Base-by-base conservation (phyloP, 1,139 yeast species). In the Yamadazyma jaroonii region DNA sequence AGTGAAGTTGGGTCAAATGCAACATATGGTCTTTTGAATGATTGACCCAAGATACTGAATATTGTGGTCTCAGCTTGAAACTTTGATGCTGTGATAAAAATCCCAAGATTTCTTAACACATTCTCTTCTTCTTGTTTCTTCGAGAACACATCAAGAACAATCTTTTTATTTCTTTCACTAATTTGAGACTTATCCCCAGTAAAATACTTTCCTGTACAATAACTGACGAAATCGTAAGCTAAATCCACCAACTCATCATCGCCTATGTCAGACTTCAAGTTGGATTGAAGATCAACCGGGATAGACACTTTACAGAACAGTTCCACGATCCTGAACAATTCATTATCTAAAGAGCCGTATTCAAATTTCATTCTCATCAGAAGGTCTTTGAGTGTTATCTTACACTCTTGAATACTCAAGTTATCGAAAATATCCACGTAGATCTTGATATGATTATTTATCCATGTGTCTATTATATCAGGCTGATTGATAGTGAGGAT, bases 391-490 rank as follows among this genome's bases (percentile, higher is more conserved):
- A 43, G n/a, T 5, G 47, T 37, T 3, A 45, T 38, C 7, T 29
- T 23, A 8, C 42, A 42, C 24, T 56, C 59, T 9, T 39, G 42
- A 24, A 37, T 34, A 12, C 40, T 43, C 32, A 56, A 36, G 20
- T 44, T 44, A 23, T 51, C 49, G 14, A 56, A 40, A 5, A 54
- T 38, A 11, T 42, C 41, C 2, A 38, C 28, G 27, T 56, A 37
- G 9, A 31, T 39, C 9, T 34, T 22, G 2, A 49, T 42, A 29
- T 46, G 38, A 9, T 27, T 32, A 5, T 40, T 21, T 12, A 46
- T 36, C 55, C 57, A 53, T 9, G 36, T 21, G 2, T 35, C 37
- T 5, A 46, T 35, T 3, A 30, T 27, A 3, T 31, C 33, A 3
- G 38, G 36, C 9, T 50, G 38, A 6, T 15, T 20, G n/a, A 43